Evolutionary conservation across 139 green algal species (phyloP).

Genomic region (Chlamydomonas asymmetrica): DNA sequence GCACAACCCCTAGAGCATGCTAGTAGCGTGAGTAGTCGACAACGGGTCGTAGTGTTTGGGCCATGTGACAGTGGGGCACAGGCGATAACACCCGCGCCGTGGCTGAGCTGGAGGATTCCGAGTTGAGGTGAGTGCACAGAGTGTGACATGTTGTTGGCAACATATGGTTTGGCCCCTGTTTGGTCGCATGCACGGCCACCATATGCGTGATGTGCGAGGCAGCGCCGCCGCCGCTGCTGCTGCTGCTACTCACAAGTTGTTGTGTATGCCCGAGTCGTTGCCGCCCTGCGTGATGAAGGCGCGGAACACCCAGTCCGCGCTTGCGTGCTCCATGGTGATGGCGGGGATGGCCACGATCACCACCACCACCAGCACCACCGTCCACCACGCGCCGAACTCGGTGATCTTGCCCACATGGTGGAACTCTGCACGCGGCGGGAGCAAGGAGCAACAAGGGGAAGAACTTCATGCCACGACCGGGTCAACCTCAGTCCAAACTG

Average conservation of each 20-base stretch:
- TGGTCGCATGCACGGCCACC: no score
- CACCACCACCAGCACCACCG: slow-evolving; percentile 24
- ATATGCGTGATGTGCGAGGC: no score
- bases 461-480: not conserved
- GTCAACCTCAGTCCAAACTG: no score
- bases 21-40: no score
- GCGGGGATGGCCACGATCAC: slow-evolving; percentile 36
- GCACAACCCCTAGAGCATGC: no score
- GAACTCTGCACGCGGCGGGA: not conserved
- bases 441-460: not conserved
- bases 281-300: slow-evolving; percentile 25
- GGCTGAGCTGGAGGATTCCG: no score
- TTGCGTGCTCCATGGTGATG: slow-evolving; percentile 21
- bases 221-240: not conserved
- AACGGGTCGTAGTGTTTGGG: no score
- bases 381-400: slow-evolving; percentile 28
- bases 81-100: no score
- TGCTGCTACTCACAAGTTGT: slow-evolving; percentile 31
- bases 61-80: no score
- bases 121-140: no score
- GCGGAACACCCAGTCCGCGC: slow-evolving; percentile 34
- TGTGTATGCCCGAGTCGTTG: slow-evolving; percentile 25
- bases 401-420: slow-evolving; percentile 23
- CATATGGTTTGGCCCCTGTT: no score
- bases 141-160: no score